Evolutionary conservation across 106 monocot genomes (phyloP), one percentile per base, ranked within the genome.

Genomic region (Dendrobium chrysotoxum): DNA sequence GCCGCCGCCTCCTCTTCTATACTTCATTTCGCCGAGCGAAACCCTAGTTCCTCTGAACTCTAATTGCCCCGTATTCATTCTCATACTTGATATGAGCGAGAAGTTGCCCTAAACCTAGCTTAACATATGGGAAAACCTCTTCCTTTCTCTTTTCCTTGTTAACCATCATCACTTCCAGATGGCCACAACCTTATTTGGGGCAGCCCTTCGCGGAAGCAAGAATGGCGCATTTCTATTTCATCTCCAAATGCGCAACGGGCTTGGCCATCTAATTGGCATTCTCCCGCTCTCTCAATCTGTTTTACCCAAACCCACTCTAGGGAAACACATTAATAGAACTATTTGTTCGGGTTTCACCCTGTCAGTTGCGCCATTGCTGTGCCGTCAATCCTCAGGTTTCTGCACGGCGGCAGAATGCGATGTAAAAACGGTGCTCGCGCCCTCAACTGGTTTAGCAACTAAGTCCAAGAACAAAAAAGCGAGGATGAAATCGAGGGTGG

Each of bases 401-500:
- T 76, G 76, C 47, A 46, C 47, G n/a, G 47, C 4, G 4, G 76
- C 50, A 26, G 76, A 26, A 17, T 76, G 76, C 76, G 47, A 76
- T 76, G 7, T 45, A 47, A 40, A 76, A 18, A 15, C 17, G 15
- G 39, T 26, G 47, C 2, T 47, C 45, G 47, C 20, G 5, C 50
- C 76, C 21, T 76, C 40, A 1, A 5, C 1, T 12, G 26, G 76
- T 21, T 50, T 28, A 17, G 12, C 76, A 12, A 26, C 11, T 10
- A 76, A 76, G 76, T 26, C 76, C 46, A 85, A 83, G 20, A 81
- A 44, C 47, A 82, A 85, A 75, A 85, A 83, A 31, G 21, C 80
- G 57, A 18, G 7, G 81, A 94, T 80, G 83, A 85, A 90, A 44
- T 85, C 87, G 0, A 42, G 31, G 44, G 77, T 99, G 53, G 93